Evolutionary conservation across 1,284 basidiomycete species (phyloP), one percentile per base, ranked within the genome.

Genomic region (Erythrobasidium hasegawianum): DNA sequence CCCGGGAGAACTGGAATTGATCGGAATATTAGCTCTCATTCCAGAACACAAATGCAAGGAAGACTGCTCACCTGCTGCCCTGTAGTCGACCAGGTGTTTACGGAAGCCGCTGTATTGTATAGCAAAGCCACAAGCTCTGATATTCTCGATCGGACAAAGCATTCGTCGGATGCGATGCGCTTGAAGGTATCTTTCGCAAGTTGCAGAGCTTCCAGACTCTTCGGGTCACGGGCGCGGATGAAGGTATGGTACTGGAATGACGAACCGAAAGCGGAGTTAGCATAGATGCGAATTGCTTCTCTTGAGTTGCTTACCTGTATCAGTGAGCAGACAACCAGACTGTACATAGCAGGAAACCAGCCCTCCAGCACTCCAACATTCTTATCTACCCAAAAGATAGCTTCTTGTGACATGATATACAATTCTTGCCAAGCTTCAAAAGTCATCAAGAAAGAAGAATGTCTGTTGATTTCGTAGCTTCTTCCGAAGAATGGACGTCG

Each of bases 61-160:
- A 33, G 33, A 20, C 18, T 53, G 20, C 54, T 14, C 27, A 56
- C 54, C 54, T 56, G 75, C 72, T 14, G 73, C 71, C 65, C 62
- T 16, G 62, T 57, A 39, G 54, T 55, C 73, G 77, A 54, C 67
- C 72, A 71, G 5, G 70, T 69, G 8, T 70, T 67, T 14, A 72
- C 71, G 2, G 70, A 68, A 55, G 66, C 64, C 26, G 90, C 90
- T 33, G 91, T 87, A 79, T 96, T 91, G 77, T 91, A 95, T 24
- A 97, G 82, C 20, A 97, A 81, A 24, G 87, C 84, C 73, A 96
- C 94, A 68, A 95, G 91, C 78, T 93, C 92, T 24, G 89, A 87
- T 0, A 92, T 95, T 86, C 97, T 80, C 62, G 69, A 71, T 16
- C 72, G 71, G 68, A 73, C 61, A 71, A 78, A 69, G 55, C 72